Conservation (phyloP, 495 filamentous ascomycete species). For the Aspergillus egyptiacus region DNA sequence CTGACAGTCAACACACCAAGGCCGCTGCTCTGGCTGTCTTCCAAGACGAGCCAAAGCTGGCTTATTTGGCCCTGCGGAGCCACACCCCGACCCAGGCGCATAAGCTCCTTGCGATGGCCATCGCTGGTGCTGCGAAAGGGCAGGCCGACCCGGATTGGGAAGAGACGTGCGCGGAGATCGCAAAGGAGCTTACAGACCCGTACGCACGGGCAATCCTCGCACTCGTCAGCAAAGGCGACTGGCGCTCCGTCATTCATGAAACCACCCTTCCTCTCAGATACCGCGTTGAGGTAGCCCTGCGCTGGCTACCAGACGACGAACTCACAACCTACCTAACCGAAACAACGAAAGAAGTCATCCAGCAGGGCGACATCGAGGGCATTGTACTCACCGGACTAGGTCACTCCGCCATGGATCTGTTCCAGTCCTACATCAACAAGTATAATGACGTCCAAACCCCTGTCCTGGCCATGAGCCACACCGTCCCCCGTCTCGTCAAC, state of each 20-base stretch:
- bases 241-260: conserved; percentile 77
- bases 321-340: conserved; percentile 65
- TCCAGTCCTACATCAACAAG: conserved; percentile 81
- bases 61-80: conserved; percentile 39
- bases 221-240: conserved; percentile 83
- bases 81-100: conserved; percentile 41
- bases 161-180: conserved; percentile 54
- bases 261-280: conserved; percentile 76
- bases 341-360: conserved; percentile 56
- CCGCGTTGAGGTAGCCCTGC: conserved; percentile 77
- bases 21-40: conserved; percentile 74
- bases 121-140: conserved; percentile 49
- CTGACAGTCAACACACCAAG: conserved; percentile 66
- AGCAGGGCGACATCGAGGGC: conserved; percentile 79
- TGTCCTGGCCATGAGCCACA: conserved; percentile 74
- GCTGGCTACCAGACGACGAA: conserved; percentile 73
- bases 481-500: conserved; percentile 73
- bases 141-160: conserved; percentile 51
- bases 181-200: conserved; percentile 65
- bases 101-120: conserved; percentile 49
- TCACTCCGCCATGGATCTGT: conserved; percentile 72
- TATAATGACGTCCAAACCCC: conserved; percentile 88
- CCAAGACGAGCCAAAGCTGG: conserved; percentile 57
- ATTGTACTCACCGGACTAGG: conserved; percentile 79
- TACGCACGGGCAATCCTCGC: conserved; percentile 89